These are phyloP conservation scores for Rhizoctonia solani DNA, from an alignment of 1,284 basidiomycete species.

Conservation along the genomic window DNA sequence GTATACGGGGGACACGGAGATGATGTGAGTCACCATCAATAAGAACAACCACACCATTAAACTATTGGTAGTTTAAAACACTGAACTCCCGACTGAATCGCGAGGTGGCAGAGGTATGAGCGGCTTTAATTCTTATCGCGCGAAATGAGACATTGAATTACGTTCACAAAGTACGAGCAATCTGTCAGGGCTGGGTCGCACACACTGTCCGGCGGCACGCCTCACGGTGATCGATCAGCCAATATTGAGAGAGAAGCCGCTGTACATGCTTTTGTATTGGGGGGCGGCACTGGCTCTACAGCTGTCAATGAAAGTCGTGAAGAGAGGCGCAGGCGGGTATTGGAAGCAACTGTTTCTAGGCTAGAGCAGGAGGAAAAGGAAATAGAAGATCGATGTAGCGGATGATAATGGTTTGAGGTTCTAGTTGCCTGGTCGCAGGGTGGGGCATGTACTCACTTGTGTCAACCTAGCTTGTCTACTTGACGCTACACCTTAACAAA, in stretches of 20 bases:
- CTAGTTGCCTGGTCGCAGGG: neutral
- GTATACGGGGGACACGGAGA: constrained; percentile 71
- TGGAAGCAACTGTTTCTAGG: constrained; percentile 63
- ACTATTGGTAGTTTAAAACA: constrained; percentile 62
- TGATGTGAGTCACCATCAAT: constrained; percentile 54
- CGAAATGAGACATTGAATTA: neutral
- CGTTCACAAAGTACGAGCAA: constrained; percentile 54
- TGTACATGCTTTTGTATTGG: constrained; percentile 37
- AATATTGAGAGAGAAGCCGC: constrained; percentile 35
- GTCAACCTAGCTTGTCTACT: too few species aligned
- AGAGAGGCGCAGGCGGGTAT: constrained; percentile 57
- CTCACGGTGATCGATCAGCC: constrained; percentile 47
- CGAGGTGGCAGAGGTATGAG: constrained; percentile 59
- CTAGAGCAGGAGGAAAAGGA: constrained; percentile 67
- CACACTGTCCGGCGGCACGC: constrained; percentile 49
- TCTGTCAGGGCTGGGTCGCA: constrained; percentile 59
- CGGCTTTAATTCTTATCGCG: neutral
- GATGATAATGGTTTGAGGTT: constrained; percentile 40
- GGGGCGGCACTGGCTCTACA: constrained; percentile 33
- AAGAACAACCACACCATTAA: neutral
- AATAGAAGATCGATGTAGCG: constrained; percentile 71
- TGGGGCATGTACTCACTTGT: neutral
- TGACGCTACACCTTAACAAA: too few species aligned
- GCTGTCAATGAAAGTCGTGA: constrained; percentile 53
- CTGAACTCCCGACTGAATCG: constrained; percentile 74